Evolutionary conservation across 2,329 filamentous ascomycete species (phyloP).

Genomic region (Colletotrichum siamense): DNA sequence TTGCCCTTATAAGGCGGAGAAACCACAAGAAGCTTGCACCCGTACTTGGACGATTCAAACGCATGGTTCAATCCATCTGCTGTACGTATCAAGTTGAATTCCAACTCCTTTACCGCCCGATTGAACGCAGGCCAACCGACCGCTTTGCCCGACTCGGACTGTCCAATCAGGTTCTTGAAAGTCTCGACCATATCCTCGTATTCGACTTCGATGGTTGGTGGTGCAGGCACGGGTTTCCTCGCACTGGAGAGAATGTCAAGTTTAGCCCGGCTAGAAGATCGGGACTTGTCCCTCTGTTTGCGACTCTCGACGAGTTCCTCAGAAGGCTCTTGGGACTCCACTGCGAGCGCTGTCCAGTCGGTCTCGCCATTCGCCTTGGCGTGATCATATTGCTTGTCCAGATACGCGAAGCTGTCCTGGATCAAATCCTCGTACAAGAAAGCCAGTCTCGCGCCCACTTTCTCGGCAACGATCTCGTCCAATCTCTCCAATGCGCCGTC

Average conservation of each 20-base stretch:
- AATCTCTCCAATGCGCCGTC: conserved; percentile 38
- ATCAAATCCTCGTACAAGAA: conserved; percentile 49
- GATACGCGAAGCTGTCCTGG: conserved; percentile 38
- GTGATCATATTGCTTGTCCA: conserved; percentile 34
- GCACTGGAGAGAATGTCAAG: conserved; percentile 32
- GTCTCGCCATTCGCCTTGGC: conserved; percentile 18
- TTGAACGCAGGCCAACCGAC: conserved; percentile 43
- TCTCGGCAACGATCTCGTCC: conserved; percentile 40
- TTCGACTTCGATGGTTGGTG: not conserved
- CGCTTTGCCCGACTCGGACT: conserved; percentile 29
- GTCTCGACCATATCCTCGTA: conserved; percentile 33
- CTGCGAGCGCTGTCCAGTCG: conserved; percentile 23
- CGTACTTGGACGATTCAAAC: not conserved
- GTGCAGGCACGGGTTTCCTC: rapidly evolving
- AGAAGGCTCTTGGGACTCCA: conserved; percentile 19
- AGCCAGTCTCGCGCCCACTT: conserved; percentile 43
- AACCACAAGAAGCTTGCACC: conserved; percentile 34
- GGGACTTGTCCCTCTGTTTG: conserved; percentile 49
- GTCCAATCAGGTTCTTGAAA: conserved; percentile 37
- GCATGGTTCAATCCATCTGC: conserved; percentile 5
- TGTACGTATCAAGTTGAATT: conserved; percentile 44
- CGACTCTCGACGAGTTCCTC: conserved; percentile 36
- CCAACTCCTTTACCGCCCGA: conserved; percentile 44
- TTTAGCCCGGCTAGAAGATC: conserved; percentile 38
- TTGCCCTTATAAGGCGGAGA: conserved; percentile 41